Base-by-base conservation (phyloP, 352 stramenopile genomes). In the Paralagenidium karlingii region DNA sequence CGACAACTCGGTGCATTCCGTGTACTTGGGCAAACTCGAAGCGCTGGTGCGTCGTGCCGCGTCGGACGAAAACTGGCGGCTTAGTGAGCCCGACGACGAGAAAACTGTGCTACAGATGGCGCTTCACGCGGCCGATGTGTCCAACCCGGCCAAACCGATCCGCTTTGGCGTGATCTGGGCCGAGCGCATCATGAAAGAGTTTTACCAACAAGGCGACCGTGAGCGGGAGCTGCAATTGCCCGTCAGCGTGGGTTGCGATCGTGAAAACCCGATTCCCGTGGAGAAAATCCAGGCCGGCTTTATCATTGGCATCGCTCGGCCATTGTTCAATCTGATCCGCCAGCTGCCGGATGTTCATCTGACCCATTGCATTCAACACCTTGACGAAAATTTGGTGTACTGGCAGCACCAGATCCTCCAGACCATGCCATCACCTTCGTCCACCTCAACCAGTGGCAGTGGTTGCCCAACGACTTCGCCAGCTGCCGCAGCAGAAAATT, bases 141-240 rank as follows among this genome's bases (percentile, higher is more conserved):
- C 83, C 16, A 96, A 97, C 50, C 82, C 82, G 28, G 69, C 79
- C 38, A 94, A 95, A 60, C 53, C 80, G 15, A 67, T 77, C 48
- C 48, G 47, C 4, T 53, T 92, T 15, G 84, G 79, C 41, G 64
- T 75, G 38, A 63, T 78, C 31, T 98, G 90, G 92, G 62, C 81
- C 1, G 75, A 93, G 43, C 73, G 82, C 25, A 93, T 97, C 41
- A 73, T 85, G 41, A 49, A 83, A 36, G 94, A 98, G 58, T 97
- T 97, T 47, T 97, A 95, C 47, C 53, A 79, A 26, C 91, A 98
- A 63, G 94, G 94, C 20, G 92, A 98, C 55, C 86, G 89, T 45
- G 94, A 98, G 50, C 84, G 84, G 32, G 60, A 82, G 45, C 42
- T 95, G 2, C 55, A 79, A 20, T 45, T 97, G 12, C 63, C 77